Conservation (phyloP, 148 eudicot species). For the Nyssa sinensis region DNA sequence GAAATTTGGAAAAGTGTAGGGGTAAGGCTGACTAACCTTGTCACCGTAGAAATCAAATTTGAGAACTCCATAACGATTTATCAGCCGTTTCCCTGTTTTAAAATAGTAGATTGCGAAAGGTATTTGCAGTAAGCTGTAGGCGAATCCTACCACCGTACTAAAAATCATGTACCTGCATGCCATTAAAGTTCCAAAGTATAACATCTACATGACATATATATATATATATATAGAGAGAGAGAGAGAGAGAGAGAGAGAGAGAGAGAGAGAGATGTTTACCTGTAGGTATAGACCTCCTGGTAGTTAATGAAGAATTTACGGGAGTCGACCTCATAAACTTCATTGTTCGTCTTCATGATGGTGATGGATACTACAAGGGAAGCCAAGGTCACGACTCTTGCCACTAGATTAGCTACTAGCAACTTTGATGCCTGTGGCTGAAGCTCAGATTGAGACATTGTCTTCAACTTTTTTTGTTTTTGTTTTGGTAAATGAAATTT, state of each 20-base stretch:
- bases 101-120: background rate
- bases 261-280: background rate
- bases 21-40: slow-evolving; percentile 7
- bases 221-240: too few species aligned
- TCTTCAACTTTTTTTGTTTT: too few species aligned
- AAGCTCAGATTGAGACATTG: too few species aligned
- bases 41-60: slow-evolving; percentile 3
- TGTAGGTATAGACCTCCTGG: background rate
- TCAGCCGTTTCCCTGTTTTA: background rate
- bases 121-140: background rate
- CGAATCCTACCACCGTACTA: background rate
- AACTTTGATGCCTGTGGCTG: background rate
- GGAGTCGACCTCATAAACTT: background rate
- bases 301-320: background rate
- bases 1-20: too few species aligned
- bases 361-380: background rate
- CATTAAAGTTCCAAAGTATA: background rate
- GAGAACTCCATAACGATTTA: background rate
- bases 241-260: background rate
- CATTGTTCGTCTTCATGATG: background rate
- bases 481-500: too few species aligned
- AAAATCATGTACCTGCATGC: background rate
- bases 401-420: background rate
- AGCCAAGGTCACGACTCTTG: background rate
- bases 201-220: background rate